Evolutionary conservation across 352 stramenopile genomes (phyloP).

Genomic region (Phytophthora tubulina): DNA sequence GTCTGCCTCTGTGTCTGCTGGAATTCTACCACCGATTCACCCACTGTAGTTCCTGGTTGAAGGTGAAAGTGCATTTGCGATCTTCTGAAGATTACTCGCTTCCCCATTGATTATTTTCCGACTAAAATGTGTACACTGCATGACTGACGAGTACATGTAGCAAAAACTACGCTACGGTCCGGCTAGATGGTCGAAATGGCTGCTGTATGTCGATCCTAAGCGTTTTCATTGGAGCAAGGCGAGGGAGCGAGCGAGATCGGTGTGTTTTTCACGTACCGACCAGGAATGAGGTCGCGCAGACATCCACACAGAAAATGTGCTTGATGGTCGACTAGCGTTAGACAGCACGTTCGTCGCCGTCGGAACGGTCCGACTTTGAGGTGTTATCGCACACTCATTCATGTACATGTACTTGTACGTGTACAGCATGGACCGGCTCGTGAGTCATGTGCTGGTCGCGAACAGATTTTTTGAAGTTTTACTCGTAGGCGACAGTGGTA

Average conservation of each 20-base stretch:
- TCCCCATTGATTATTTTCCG: not conserved
- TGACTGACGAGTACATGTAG: not conserved
- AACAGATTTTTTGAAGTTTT: not conserved
- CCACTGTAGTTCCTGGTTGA: not conserved
- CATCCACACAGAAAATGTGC: conserved; percentile 10
- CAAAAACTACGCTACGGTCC: not conserved
- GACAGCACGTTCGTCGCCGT: not conserved
- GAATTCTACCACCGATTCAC: not conserved
- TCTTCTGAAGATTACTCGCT: conserved; percentile 11
- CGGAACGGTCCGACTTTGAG: conserved; percentile 6
- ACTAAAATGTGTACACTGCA: conserved; percentile 10
- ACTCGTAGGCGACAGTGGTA: no score
- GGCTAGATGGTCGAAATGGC: no score
- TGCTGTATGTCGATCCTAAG: not conserved
- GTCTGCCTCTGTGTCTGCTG: not conserved
- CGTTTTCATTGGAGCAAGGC: conserved; percentile 20
- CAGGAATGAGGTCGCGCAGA: conserved; percentile 15
- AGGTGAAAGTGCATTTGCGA: conserved; percentile 4
- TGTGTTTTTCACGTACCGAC: conserved; percentile 11
- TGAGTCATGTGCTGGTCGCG: not conserved
- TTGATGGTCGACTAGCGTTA: not conserved
- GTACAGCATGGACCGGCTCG: not conserved
- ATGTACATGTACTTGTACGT: no score
- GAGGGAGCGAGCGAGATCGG: not conserved
- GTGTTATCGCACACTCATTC: no score